Conservation (phyloP, 257 asterid species). For the Datura wrightii region DNA sequence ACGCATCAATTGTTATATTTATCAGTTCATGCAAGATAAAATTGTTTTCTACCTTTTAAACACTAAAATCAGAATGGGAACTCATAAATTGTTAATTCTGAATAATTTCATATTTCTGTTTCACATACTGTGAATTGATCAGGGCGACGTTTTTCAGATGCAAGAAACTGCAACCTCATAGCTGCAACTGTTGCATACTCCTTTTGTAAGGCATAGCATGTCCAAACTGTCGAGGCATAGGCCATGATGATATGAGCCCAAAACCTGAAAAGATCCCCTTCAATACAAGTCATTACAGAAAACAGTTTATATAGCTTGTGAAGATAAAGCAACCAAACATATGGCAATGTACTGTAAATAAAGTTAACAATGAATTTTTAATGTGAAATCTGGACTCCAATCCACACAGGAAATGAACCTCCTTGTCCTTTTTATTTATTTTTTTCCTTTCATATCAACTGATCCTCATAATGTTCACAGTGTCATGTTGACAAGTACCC, state of each 20-base stretch:
- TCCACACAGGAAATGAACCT: not conserved
- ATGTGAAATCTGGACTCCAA: not conserved
- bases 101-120: slow-evolving; percentile 9
- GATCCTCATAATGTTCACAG: not conserved
- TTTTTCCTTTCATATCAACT: not conserved
- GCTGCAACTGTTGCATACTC: slow-evolving; percentile 69
- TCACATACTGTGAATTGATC: slow-evolving; percentile 84
- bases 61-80: not conserved
- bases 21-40: not conserved
- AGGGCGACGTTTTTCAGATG: slow-evolving; percentile 82
- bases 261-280: slow-evolving; percentile 56
- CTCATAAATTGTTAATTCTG: not conserved
- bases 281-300: slow-evolving; percentile 4
- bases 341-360: not conserved
- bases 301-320: not conserved
- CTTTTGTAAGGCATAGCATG: slow-evolving; percentile 69
- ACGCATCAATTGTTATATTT: not conserved
- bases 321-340: slow-evolving; percentile 22
- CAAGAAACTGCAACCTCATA: slow-evolving; percentile 89
- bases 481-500: not conserved
- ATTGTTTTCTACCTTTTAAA: not conserved
- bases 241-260: slow-evolving; percentile 94
- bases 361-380: not conserved
- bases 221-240: slow-evolving; percentile 88
- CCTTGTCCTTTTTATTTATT: not conserved